phyloP scores from a whole-genome alignment of 495 filamentous ascomycete genomes.

The Penicillium longicatenatum region DNA sequence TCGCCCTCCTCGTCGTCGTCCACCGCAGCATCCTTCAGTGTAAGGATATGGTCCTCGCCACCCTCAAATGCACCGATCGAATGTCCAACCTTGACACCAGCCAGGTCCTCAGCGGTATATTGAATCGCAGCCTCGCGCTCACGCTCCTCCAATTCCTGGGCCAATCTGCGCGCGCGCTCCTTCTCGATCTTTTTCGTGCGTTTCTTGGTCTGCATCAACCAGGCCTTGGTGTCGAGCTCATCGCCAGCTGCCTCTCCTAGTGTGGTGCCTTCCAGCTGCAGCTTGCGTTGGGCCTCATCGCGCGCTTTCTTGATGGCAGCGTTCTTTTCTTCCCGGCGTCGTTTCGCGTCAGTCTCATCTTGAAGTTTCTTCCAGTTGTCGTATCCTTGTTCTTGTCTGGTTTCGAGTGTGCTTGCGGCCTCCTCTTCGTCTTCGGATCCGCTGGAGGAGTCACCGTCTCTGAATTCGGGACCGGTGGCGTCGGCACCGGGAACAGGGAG shows the following conservation, averaged over 20 bases:
- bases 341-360: constrained; percentile 65
- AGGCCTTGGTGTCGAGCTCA: constrained; percentile 74
- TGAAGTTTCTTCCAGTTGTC: constrained; percentile 72
- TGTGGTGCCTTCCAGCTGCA: constrained; percentile 75
- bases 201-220: constrained; percentile 87
- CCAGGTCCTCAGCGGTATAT: constrained; percentile 82
- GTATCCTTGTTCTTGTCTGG: constrained; percentile 72
- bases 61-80: constrained; percentile 75
- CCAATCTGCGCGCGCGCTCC: constrained; percentile 67
- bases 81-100: constrained; percentile 89
- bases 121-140: constrained; percentile 50
- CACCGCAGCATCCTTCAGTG: constrained; percentile 85
- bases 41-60: constrained; percentile 78
- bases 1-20: constrained; percentile 88
- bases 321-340: constrained; percentile 72
- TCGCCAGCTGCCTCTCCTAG: constrained; percentile 68
- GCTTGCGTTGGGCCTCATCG: constrained; percentile 73
- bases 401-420: constrained; percentile 73
- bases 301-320: constrained; percentile 85
- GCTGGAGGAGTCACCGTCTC: constrained; percentile 47
- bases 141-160: constrained; percentile 72
- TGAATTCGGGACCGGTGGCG: constrained; percentile 59
- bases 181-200: constrained; percentile 86
- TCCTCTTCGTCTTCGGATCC: constrained; percentile 61
- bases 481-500: constrained; percentile 73